Conservation (phyloP, 1,284 basidiomycete species). For the Blastosporella zonata region DNA sequence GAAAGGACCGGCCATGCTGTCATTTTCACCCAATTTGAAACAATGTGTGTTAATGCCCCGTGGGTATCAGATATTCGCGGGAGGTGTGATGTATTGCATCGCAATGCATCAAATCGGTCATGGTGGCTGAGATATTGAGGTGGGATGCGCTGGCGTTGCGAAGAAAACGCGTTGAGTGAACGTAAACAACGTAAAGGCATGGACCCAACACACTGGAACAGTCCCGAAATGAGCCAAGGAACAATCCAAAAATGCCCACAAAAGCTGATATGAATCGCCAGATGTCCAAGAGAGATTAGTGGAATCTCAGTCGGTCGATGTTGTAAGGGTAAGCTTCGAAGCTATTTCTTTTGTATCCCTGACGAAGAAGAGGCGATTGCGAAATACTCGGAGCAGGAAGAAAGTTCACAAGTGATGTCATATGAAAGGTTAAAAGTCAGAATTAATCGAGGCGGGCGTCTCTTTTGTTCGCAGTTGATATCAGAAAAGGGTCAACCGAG, state of each 20-base stretch:
- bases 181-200: slow-evolving; percentile 7
- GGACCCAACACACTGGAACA: neutral
- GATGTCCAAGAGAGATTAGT: neutral
- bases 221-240: neutral
- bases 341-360: slow-evolving; percentile 1
- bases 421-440: slow-evolving; percentile 10
- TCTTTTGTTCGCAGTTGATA: slow-evolving; percentile 7
- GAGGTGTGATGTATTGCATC: slow-evolving; percentile 5
- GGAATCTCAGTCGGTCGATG: slow-evolving; percentile 1
- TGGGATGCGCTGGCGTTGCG: neutral
- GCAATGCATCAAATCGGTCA: slow-evolving; percentile 5
- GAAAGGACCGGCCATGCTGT: neutral
- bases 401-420: slow-evolving; percentile 9
- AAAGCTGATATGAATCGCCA: slow-evolving; percentile 2
- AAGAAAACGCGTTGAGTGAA: slow-evolving; percentile 1
- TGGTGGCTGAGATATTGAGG: neutral
- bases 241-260: neutral
- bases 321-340: neutral
- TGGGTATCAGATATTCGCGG: slow-evolving; percentile 3
- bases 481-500: neutral
- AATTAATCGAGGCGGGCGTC: slow-evolving; percentile 1
- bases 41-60: slow-evolving; percentile 2
- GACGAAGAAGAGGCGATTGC: neutral
- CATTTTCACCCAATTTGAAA: neutral
- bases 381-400: neutral